Conservation (phyloP, 2,329 filamentous ascomycete species). For the Ceratocystis destructans region DNA sequence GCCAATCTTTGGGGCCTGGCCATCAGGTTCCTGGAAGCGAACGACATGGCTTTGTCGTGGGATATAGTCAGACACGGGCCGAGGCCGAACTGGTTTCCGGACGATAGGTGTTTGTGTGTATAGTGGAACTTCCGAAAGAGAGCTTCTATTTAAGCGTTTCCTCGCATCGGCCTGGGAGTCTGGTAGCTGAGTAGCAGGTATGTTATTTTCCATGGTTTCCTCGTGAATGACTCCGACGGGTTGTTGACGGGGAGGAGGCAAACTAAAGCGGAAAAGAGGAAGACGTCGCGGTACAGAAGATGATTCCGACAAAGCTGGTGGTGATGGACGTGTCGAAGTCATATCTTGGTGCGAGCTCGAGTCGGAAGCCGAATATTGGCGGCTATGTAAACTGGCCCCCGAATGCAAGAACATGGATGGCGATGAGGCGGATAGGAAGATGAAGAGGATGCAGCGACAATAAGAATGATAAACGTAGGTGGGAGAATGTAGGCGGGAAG, state of each 20-base stretch:
- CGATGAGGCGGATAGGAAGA: background rate
- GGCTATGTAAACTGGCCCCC: conserved; percentile 45
- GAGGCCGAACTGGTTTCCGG: conserved; percentile 21
- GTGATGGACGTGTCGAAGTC: conserved; percentile 25
- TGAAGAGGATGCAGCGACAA: background rate
- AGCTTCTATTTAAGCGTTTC: conserved; percentile 8
- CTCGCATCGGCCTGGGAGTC: background rate
- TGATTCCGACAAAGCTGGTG: conserved; percentile 20
- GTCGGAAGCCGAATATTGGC: conserved; percentile 33
- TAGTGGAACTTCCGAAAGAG: conserved; percentile 5
- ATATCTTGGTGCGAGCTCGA: background rate
- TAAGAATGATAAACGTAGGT: background rate
- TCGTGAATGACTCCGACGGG: conserved; percentile 16
- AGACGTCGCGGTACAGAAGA: conserved; percentile 9
- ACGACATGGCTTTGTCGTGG: conserved; percentile 32
- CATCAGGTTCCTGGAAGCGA: conserved; percentile 30
- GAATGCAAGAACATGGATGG: conserved; percentile 48
- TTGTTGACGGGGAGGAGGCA: conserved; percentile 11
- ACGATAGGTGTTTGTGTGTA: conserved; percentile 8
- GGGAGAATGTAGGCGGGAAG: background rate
- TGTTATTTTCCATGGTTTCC: conserved; percentile 11
- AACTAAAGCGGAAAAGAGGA: conserved; percentile 18
- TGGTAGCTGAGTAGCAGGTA: background rate
- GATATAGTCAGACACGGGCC: conserved; percentile 30
- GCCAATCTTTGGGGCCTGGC: background rate